phyloP scores from a whole-genome alignment of 805 yeast genomes.

The Starmerella kuoi region DNA sequence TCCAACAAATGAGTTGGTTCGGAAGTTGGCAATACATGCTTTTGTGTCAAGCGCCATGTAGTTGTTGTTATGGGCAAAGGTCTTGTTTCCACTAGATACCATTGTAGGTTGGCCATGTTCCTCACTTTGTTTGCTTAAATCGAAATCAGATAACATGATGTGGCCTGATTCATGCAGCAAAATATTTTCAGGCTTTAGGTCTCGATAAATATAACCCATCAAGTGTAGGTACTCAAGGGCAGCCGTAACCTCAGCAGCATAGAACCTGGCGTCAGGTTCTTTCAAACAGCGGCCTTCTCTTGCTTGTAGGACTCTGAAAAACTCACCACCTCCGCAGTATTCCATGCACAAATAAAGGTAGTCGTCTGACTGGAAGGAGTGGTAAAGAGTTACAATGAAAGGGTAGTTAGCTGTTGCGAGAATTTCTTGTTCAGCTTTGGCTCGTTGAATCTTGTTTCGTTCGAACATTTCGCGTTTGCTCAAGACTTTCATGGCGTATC shows the following conservation, averaged over 20 bases:
- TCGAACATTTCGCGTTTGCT: slow-evolving; percentile 88
- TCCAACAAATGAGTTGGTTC: slow-evolving; percentile 97
- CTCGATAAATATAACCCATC: slow-evolving; percentile 95
- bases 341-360: slow-evolving; percentile 91
- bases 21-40: slow-evolving; percentile 86
- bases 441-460: slow-evolving; percentile 87
- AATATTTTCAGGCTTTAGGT: slow-evolving; percentile 92
- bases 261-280: slow-evolving; percentile 83
- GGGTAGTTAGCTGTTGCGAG: slow-evolving; percentile 93
- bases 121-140: slow-evolving; percentile 78
- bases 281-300: slow-evolving; percentile 71
- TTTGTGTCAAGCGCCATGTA: slow-evolving; percentile 77
- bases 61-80: slow-evolving; percentile 21
- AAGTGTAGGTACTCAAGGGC: slow-evolving; percentile 90
- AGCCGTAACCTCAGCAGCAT: slow-evolving; percentile 94
- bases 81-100: slow-evolving; percentile 31
- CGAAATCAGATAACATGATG: slow-evolving; percentile 94
- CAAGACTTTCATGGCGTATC: slow-evolving; percentile 87
- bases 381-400: slow-evolving; percentile 89
- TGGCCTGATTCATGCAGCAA: slow-evolving; percentile 93
- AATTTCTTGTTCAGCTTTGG: slow-evolving; percentile 92
- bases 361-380: slow-evolving; percentile 91
- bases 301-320: slow-evolving; percentile 89
- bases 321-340: slow-evolving; percentile 98
- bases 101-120: slow-evolving; percentile 66